These are phyloP conservation scores for Fraxinus ornus DNA, from an alignment of 305 asterid species.

Conservation along the genomic window DNA sequence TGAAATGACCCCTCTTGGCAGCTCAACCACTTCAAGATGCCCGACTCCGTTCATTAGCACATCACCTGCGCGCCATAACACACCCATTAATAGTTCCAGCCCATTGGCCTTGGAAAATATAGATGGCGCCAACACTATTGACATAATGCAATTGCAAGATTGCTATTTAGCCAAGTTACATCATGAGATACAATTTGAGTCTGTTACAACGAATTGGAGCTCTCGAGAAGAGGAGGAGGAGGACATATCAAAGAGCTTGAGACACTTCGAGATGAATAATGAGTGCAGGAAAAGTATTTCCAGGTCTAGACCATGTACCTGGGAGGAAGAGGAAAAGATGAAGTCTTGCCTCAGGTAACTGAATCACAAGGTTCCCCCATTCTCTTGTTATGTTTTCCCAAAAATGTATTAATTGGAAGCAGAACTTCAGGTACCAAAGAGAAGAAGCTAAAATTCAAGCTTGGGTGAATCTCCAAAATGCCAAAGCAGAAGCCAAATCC, in stretches of 20 bases:
- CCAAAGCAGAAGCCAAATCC: conserved; percentile 95
- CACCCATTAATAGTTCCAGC: conserved; percentile 77
- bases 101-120: conserved; percentile 44
- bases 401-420: not conserved
- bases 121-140: conserved; percentile 40
- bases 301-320: conserved; percentile 46
- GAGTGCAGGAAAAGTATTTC: conserved; percentile 62
- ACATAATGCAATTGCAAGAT: conserved; percentile 61
- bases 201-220: conserved; percentile 72
- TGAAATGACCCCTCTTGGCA: conserved; percentile 94
- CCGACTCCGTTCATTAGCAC: conserved; percentile 77
- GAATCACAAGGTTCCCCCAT: not conserved
- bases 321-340: conserved; percentile 83
- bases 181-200: conserved; percentile 48
- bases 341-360: conserved; percentile 76
- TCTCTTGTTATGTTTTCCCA: conserved; percentile 2
- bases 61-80: conserved; percentile 83
- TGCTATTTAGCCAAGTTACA: conserved; percentile 73
- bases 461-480: conserved; percentile 91
- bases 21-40: conserved; percentile 90
- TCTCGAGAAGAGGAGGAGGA: conserved; percentile 96
- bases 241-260: conserved; percentile 89
- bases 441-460: conserved; percentile 97
- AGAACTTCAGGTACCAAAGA: conserved; percentile 77
- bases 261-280: conserved; percentile 74